Base-by-base conservation (phyloP, 805 yeast genomes). In the Saccharomyces mikatae region DNA sequence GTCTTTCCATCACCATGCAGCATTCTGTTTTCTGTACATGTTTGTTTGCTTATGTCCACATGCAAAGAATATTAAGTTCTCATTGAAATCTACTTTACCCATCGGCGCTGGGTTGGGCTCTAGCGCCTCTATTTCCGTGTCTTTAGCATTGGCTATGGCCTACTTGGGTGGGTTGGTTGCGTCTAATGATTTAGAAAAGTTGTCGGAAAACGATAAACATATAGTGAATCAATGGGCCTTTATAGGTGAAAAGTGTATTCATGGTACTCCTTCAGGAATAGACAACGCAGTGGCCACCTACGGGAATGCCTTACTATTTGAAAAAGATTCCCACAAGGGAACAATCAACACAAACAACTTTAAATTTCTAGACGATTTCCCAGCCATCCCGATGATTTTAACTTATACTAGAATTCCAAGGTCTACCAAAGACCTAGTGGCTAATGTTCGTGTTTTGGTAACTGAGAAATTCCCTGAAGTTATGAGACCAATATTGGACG, bases 81-180 rank as follows among this genome's bases (percentile, higher is more conserved):
- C 83, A 3, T 82, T 88, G 14, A 80, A 91, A 55, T 88, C 96
- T 0, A 84, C 96, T 1, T 74, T 91, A 50, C 99, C 99, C 0
- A 86, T 92, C 50, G 97, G 99, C 44, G 97, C 99, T 0, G 99
- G 99, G 0, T 76, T 94, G 49, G 99, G 99, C 0, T 88, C 96
- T 1, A 87, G 96, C 48, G 98, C 98, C 0, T 83, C 96, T 2
- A 80, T 89, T 17, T 81, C 95, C 0, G 98, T 94, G 3, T 84
- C 94, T 64, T 67, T 94, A 41, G 80, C 96, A 0, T 74, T 92
- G 14, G 95, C 94, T 0, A 74, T 92, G 65, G 73, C 84, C 2
- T 71, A 80, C 32, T 65, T 85, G 24, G 87, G 88, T 0, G 80
- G 80, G 2, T 83, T 80, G 58, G 73, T 86, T 17, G 50, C 60